Evolutionary conservation across 2,329 filamentous ascomycete species (phyloP).

Genomic region (Xylaria digitata): DNA sequence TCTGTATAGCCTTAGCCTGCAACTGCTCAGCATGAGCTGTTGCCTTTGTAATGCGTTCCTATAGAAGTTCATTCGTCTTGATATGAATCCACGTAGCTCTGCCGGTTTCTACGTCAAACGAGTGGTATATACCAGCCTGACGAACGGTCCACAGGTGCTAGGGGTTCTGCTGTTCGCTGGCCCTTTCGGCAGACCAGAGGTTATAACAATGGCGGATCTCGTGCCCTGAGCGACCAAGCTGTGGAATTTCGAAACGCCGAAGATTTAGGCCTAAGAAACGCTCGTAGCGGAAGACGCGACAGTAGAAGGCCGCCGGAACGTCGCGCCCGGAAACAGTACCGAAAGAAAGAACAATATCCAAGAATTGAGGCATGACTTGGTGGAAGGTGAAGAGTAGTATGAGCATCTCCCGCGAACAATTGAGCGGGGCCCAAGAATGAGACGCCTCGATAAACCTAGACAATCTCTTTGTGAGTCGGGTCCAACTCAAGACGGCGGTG

Average conservation of each 20-base stretch:
- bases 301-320: neutral
- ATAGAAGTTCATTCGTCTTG: neutral
- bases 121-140: neutral
- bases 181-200: neutral
- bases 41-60: slow-evolving; percentile 9
- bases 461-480: neutral
- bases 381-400: neutral
- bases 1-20: slow-evolving; percentile 3
- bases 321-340: neutral
- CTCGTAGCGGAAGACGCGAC: neutral
- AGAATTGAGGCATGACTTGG: slow-evolving; percentile 1
- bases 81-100: neutral
- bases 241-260: neutral
- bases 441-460: neutral
- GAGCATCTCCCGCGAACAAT: neutral
- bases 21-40: neutral
- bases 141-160: neutral
- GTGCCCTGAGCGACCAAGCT: slow-evolving; percentile 1
- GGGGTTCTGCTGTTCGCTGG: neutral
- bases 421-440: neutral
- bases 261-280: neutral
- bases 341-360: slow-evolving; percentile 1
- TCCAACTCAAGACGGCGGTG: neutral
- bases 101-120: neutral
- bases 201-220: neutral